Conservation (phyloP, 345 rosid genomes). For the Rubroshorea leprosula region DNA sequence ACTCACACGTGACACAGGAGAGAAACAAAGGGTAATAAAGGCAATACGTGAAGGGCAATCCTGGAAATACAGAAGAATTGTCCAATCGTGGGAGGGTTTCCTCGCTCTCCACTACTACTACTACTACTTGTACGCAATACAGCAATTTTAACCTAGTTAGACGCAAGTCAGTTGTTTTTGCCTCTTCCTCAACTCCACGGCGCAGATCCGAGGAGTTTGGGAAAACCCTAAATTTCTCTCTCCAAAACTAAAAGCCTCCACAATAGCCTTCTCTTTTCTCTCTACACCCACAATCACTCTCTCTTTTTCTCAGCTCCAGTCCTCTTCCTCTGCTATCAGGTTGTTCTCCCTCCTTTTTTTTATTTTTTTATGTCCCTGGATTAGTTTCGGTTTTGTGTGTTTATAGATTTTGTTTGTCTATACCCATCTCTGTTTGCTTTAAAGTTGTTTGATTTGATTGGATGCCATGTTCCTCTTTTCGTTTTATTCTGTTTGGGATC, state of each 20-base stretch:
- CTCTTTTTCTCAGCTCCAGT: slow-evolving; percentile 18
- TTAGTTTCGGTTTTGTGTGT: background rate
- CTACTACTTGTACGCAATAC: too few species aligned
- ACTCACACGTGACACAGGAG: too few species aligned
- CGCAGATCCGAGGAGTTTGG: slow-evolving; percentile 96
- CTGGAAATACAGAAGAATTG: background rate
- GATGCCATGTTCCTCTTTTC: slow-evolving; percentile 5
- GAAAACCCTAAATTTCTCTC: slow-evolving; percentile 31
- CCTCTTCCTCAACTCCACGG: slow-evolving; percentile 54
- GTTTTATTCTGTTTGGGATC: slow-evolving; percentile 19
- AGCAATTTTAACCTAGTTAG: background rate
- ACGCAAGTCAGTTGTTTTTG: background rate
- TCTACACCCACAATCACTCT: background rate
- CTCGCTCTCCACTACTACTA: background rate
- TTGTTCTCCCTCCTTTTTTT: slow-evolving; percentile 2
- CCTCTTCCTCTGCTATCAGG: background rate
- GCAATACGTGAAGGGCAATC: background rate
- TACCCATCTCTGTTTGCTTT: background rate
- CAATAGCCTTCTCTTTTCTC: slow-evolving; percentile 1
- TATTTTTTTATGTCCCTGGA: background rate
- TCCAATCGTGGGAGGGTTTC: background rate
- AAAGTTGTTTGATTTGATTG: background rate
- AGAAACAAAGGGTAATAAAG: background rate
- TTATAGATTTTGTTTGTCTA: background rate
- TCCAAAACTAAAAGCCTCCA: slow-evolving; percentile 2